Evolutionary conservation across 495 filamentous ascomycete species (phyloP), one percentile per base, ranked within the genome.

Genomic region (Penicillium antarcticum): DNA sequence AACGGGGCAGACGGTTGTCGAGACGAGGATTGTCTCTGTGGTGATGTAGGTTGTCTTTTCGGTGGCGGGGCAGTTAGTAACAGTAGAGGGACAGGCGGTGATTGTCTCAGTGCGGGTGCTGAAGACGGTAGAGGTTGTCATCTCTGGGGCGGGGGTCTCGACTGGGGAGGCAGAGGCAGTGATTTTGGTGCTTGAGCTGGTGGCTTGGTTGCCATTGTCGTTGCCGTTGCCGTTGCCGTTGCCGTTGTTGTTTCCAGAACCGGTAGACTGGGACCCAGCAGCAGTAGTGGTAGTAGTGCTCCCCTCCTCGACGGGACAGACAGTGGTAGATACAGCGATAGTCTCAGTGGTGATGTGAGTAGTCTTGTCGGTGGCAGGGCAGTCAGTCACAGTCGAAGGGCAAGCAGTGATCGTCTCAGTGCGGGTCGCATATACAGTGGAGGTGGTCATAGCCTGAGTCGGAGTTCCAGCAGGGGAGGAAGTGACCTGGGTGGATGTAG

Each of bases 61-160:
- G 41, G 26, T 42, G 4, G 51, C 56, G 5, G 63, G 66, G 33
- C 66, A 69, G 54, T 67, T 18, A 11, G 56, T 51, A 1, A 69
- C 60, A 5, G 54, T 57, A 3, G 63, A 43, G 5, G 54, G 54
- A 55, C 70, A 71, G 37, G 60, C 56, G 18, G 69, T 72, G 51
- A 70, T 63, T 11, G 70, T 73, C 55, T 48, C 37, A 34, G 55
- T 56, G 12, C 57, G 53, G 6, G 70, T 73, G 29, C 60, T 60
- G 49, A 66, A 68, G 40, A 73, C 45, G 11, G 69, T 71, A 4
- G 69, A 72, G 17, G 69, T 73, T 2, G 63, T 70, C 46, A 48
- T 40, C 7, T 39, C 35, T 11, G 16, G 37, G 17, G 46, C 18
- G 12, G n/a, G 4, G 4, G 21, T 23, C 5, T 23, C 21, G 21